These are phyloP conservation scores for Tylopilus sp. DNA, from an alignment of 768 basidiomycete genomes.

Conservation along the genomic window DNA sequence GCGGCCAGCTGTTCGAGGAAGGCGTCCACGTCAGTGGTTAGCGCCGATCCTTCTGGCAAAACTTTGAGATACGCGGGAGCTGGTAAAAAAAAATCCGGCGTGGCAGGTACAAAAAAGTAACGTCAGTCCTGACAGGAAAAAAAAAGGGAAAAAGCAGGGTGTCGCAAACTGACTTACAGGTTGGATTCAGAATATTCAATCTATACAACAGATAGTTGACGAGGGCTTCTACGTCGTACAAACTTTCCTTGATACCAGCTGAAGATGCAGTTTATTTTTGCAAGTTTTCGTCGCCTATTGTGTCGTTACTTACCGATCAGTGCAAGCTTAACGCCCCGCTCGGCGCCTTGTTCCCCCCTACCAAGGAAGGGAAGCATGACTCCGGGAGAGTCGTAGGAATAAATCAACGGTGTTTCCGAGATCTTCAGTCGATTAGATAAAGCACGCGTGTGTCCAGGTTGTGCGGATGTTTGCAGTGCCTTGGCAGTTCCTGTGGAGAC, in stretches of 20 bases:
- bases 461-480: conserved; percentile 83
- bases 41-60: conserved; percentile 50
- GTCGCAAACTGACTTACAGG: conserved; percentile 44
- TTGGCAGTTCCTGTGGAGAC: conserved; percentile 65
- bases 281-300: background rate
- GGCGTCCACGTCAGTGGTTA: conserved; percentile 56
- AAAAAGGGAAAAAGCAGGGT: conserved; percentile 3
- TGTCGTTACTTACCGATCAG: conserved; percentile 71
- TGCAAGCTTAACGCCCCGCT: conserved; percentile 89
- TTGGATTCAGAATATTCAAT: conserved; percentile 73
- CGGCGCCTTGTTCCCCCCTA: conserved; percentile 77
- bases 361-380: conserved; percentile 97
- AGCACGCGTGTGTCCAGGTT: conserved; percentile 87
- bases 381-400: conserved; percentile 94
- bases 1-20: conserved; percentile 69
- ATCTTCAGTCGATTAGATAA: conserved; percentile 88
- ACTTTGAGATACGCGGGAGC: conserved; percentile 69
- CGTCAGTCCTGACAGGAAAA: conserved; percentile 4
- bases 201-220: conserved; percentile 86
- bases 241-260: conserved; percentile 93
- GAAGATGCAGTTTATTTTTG: conserved; percentile 13
- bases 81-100: conserved; percentile 22
- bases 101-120: background rate
- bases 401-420: conserved; percentile 74
- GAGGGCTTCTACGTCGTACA: conserved; percentile 82